Conservation (phyloP, 2,329 filamentous ascomycete genomes). For the Diaporthe eres region DNA sequence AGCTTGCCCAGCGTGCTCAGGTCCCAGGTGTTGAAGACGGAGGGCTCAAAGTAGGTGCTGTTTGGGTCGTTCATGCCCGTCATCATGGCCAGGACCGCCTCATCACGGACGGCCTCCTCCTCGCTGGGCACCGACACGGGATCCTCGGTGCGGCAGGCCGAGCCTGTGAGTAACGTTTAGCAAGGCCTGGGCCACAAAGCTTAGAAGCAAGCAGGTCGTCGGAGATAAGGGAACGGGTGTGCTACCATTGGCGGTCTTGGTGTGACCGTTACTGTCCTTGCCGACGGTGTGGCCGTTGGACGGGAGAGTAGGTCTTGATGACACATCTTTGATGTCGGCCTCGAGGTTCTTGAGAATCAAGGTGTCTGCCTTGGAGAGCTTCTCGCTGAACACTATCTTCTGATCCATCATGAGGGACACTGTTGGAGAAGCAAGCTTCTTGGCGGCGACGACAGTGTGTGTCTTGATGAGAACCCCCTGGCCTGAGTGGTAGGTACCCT, state of each 20-base stretch:
- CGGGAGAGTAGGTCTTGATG: slow-evolving; percentile 40
- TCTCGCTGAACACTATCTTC: slow-evolving; percentile 55
- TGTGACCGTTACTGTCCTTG: slow-evolving; percentile 33
- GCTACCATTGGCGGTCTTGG: slow-evolving; percentile 30
- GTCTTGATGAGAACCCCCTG: slow-evolving; percentile 9
- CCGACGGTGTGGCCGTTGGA: slow-evolving; percentile 32
- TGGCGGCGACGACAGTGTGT: slow-evolving; percentile 7
- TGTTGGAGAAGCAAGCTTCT: slow-evolving; percentile 11
- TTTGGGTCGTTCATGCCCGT: slow-evolving; percentile 58
- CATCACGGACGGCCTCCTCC: slow-evolving; percentile 45
- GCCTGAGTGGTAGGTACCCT: not conserved
- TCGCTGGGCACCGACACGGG: slow-evolving; percentile 28
- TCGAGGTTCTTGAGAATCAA: slow-evolving; percentile 57
- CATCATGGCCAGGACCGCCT: slow-evolving; percentile 53
- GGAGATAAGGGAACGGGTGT: slow-evolving; percentile 26
- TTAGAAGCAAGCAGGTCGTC: not conserved
- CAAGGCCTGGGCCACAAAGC: not conserved
- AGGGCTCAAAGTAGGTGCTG: slow-evolving; percentile 60
- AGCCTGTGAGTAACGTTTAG: slow-evolving; percentile 32
- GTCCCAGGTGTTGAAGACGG: slow-evolving; percentile 60
- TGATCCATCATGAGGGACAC: slow-evolving; percentile 45
- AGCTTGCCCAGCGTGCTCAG: slow-evolving; percentile 53
- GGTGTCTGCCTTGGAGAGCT: slow-evolving; percentile 58
- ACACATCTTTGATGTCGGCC: slow-evolving; percentile 52
- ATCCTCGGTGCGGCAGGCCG: slow-evolving; percentile 37